Conservation (phyloP, 2,329 filamentous ascomycete genomes). For the Penicillium sp. region DNA sequence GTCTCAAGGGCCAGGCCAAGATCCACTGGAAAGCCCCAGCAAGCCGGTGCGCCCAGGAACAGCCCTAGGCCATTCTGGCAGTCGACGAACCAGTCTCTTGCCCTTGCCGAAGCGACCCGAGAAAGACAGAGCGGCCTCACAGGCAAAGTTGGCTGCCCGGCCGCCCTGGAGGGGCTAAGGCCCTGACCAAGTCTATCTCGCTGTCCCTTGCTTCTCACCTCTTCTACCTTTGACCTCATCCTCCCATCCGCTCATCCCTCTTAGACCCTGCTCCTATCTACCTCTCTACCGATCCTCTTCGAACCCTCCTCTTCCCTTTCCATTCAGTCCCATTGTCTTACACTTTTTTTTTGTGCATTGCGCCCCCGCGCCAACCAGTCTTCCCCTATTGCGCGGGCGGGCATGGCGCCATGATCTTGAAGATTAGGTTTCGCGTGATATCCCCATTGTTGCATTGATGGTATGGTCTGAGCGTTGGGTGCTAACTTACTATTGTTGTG, state of each 20-base stretch:
- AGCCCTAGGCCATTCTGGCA: conserved; percentile 41
- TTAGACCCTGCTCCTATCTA: neutral
- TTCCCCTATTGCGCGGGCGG: neutral
- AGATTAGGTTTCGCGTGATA: conserved; percentile 29
- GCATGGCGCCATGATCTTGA: conserved; percentile 17
- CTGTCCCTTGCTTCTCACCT: neutral
- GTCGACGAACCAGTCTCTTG: conserved; percentile 43
- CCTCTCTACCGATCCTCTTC: neutral
- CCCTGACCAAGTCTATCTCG: neutral
- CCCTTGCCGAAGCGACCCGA: conserved; percentile 39
- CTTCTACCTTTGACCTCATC: neutral
- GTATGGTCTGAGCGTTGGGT: conserved; percentile 24
- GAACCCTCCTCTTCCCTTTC: neutral
- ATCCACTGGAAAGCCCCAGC: conserved; percentile 28
- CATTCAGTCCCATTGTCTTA: conserved; percentile 14
- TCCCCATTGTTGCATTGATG: conserved; percentile 31
- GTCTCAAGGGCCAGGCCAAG: conserved; percentile 18
- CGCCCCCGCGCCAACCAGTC: neutral
- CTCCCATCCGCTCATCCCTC: neutral
- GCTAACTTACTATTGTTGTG: conserved; percentile 3
- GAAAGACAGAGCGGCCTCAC: conserved; percentile 30
- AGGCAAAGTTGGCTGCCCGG: conserved; percentile 33
- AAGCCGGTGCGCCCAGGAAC: conserved; percentile 40
- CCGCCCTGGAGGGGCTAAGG: conserved; percentile 37
- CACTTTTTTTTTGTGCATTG: conserved; percentile 16